phyloP scores from a whole-genome alignment of 176 grass and related monocot genomes.

The Eragrostis curvula region DNA sequence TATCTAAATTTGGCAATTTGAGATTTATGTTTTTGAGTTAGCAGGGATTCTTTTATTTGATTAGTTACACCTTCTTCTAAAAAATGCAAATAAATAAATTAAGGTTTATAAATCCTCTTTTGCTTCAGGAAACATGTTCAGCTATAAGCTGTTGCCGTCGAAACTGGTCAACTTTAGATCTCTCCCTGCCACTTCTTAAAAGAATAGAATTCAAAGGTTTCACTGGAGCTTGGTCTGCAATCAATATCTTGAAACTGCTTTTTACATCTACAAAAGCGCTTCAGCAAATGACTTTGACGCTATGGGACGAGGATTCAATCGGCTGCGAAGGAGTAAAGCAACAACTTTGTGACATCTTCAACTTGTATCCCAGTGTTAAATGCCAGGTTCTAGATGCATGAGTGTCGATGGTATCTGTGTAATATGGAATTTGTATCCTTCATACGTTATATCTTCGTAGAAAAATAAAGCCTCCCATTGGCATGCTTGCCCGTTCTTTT shows the following conservation, averaged over 20 bases:
- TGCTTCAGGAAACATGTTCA: too few relatives aligned
- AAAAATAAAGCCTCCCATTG: background rate
- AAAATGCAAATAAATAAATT: too few relatives aligned
- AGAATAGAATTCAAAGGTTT: background rate
- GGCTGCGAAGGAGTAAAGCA: background rate
- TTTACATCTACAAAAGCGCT: background rate
- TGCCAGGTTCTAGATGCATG: background rate
- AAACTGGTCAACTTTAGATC: background rate
- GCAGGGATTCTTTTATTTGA: too few relatives aligned
- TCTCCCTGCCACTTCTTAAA: background rate
- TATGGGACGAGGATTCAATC: background rate
- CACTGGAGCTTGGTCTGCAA: background rate
- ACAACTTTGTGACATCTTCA: background rate
- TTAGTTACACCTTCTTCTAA: too few relatives aligned
- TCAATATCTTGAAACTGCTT: background rate
- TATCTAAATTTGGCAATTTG: too few relatives aligned
- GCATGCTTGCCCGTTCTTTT: too few relatives aligned
- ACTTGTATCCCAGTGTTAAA: background rate
- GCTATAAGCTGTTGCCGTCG: too few relatives aligned
- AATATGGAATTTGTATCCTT: background rate
- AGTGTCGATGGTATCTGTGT: background rate
- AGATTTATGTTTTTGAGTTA: too few relatives aligned
- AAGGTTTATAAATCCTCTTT: too few relatives aligned
- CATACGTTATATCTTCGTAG: background rate
- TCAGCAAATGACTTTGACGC: background rate